phyloP scores from a whole-genome alignment of 2,329 filamentous ascomycete genomes.

The Pseudocercospora macadamiae region DNA sequence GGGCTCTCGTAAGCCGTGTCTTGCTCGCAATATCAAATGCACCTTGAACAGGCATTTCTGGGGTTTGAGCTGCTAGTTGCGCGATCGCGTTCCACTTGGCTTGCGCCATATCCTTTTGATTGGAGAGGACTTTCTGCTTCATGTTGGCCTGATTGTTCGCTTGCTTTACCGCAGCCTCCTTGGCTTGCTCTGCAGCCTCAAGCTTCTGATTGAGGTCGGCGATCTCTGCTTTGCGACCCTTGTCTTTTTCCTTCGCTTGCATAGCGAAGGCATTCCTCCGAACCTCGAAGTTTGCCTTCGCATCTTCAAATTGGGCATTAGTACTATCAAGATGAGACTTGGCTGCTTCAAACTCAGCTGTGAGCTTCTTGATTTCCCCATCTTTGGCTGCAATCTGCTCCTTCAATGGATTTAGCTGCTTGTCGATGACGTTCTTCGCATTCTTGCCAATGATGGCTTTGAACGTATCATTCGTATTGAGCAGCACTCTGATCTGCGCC shows the following conservation, averaged over 20 bases:
- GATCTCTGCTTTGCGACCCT: too few relatives aligned
- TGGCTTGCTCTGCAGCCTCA: slow-evolving; percentile 33
- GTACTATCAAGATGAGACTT: neutral
- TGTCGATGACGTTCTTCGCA: slow-evolving; percentile 50
- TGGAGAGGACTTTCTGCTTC: slow-evolving; percentile 75
- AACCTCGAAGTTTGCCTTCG: too few relatives aligned
- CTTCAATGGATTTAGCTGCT: slow-evolving; percentile 44
- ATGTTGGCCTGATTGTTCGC: slow-evolving; percentile 39
- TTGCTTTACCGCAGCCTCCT: slow-evolving; percentile 43
- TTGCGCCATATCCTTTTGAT: slow-evolving; percentile 63
- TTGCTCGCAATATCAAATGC: slow-evolving; percentile 85
- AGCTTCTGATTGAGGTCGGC: slow-evolving; percentile 30
- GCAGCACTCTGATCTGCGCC: slow-evolving; percentile 53
- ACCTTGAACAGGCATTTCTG: slow-evolving; percentile 78
- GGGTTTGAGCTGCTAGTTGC: slow-evolving; percentile 79
- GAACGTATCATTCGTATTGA: slow-evolving; percentile 54
- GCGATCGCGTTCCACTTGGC: slow-evolving; percentile 80
- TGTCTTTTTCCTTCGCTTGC: too few relatives aligned
- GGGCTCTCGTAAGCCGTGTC: too few relatives aligned
- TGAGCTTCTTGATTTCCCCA: slow-evolving; percentile 34
- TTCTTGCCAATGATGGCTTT: slow-evolving; percentile 56
- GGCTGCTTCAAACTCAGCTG: slow-evolving; percentile 19
- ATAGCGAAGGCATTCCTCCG: too few relatives aligned
- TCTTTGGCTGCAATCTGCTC: slow-evolving; percentile 37
- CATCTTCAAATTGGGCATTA: neutral